Conservation (phyloP, 177 flowering plant species). For the Viscum album region DNA sequence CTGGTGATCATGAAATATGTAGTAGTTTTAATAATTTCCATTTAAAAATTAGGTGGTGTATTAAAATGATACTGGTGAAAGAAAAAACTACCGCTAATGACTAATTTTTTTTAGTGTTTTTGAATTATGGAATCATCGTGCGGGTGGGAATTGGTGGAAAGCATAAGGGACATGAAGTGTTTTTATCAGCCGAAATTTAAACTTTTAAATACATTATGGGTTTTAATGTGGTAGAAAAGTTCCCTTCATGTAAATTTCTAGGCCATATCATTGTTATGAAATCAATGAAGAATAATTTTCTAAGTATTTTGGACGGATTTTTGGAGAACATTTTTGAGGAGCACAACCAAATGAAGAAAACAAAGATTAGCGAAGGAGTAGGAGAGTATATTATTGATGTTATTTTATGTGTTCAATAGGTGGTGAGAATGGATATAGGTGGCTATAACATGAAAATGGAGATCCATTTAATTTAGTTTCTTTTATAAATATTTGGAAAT, state of each 20-base stretch:
- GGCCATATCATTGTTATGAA: conserved; percentile 18
- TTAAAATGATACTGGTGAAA: too few relatives aligned
- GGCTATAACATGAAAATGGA: conserved; percentile 28
- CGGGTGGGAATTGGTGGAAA: conserved; percentile 23
- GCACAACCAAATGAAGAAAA: conserved; percentile 16
- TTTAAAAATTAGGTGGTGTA: too few relatives aligned
- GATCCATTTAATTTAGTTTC: too few relatives aligned
- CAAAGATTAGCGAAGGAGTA: neutral
- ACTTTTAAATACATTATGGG: conserved; percentile 14
- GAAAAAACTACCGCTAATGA: too few relatives aligned
- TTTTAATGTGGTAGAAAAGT: conserved; percentile 21
- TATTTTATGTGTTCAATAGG: conserved; percentile 22
- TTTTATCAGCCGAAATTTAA: conserved; percentile 12
- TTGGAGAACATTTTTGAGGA: conserved; percentile 22
- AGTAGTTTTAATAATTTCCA: too few relatives aligned
- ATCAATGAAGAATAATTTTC: conserved; percentile 15
- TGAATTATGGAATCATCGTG: conserved; percentile 14
- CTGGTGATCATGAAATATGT: too few relatives aligned
- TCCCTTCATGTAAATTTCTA: conserved; percentile 24
- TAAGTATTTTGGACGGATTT: conserved; percentile 17
- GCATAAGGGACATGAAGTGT: conserved; percentile 17
- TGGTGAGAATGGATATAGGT: conserved; percentile 18
- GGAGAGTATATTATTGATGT: conserved; percentile 32
- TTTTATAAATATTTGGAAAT: too few relatives aligned
- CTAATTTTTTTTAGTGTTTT: too few relatives aligned